Evolutionary conservation across 257 asterid species (phyloP).

Genomic region (Verbascum thapsus): DNA sequence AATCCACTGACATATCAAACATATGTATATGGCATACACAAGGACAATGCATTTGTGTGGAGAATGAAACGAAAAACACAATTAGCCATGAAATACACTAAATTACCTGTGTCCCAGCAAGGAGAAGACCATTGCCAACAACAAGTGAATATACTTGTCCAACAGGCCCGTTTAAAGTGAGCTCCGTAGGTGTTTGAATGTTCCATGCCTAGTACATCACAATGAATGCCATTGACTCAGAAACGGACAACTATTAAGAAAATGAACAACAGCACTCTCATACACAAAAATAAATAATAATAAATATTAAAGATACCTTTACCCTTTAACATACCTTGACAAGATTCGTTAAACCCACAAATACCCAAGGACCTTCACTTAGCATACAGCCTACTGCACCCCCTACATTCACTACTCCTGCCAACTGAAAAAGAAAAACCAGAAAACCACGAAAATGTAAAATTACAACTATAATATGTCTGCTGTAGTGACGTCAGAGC

Average conservation of each 20-base stretch:
- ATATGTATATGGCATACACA: constrained; percentile 5
- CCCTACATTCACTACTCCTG: constrained; percentile 63
- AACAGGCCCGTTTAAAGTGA: constrained; percentile 84
- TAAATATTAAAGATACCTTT: background rate
- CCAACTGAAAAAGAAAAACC: constrained; percentile 47
- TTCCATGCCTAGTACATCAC: constrained; percentile 84
- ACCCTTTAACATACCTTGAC: constrained; percentile 67
- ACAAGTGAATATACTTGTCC: constrained; percentile 95
- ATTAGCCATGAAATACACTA: constrained; percentile 20
- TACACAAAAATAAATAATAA: too few species aligned
- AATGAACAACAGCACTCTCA: too few species aligned
- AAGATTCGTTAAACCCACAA: constrained; percentile 80
- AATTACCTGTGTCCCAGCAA: constrained; percentile 94
- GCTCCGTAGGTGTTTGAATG: constrained; percentile 77
- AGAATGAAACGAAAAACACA: constrained; percentile 2
- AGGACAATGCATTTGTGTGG: background rate
- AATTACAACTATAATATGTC: background rate
- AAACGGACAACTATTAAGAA: too few species aligned
- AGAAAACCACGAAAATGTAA: constrained; percentile 24
- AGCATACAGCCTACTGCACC: constrained; percentile 83
- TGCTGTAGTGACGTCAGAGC: background rate
- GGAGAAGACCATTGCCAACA: constrained; percentile 81
- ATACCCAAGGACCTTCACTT: constrained; percentile 98
- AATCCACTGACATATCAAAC: background rate
- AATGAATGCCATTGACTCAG: background rate